Evolutionary conservation across 805 yeast species (phyloP).

Genomic region (Wickerhamiella dianesei): DNA sequence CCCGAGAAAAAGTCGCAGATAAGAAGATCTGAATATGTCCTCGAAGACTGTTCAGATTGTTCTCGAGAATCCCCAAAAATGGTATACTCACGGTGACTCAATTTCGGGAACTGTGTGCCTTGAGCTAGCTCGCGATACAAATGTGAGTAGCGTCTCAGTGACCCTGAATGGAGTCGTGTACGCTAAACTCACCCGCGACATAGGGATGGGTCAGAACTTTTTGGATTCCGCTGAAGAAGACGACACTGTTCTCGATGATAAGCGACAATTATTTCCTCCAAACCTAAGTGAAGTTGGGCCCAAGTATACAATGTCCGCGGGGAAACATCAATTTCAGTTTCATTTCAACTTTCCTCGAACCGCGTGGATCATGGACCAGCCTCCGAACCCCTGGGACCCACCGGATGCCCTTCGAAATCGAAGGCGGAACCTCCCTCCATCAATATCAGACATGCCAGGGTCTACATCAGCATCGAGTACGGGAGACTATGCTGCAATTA

Average conservation of each 20-base stretch:
- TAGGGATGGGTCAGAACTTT: conserved; percentile 17
- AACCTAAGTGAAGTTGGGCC: conserved; percentile 13
- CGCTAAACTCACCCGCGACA: conserved; percentile 30
- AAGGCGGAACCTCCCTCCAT: background rate
- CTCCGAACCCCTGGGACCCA: background rate
- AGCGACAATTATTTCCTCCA: conserved; percentile 27
- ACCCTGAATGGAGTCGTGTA: conserved; percentile 58
- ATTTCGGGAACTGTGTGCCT: conserved; percentile 9
- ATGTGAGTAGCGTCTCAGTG: conserved; percentile 32
- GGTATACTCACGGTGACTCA: conserved; percentile 16
- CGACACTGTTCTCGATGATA: conserved; percentile 21
- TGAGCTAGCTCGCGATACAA: conserved; percentile 5
- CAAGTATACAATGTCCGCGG: conserved; percentile 25
- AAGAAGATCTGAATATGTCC: background rate
- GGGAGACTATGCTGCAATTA: conserved; percentile 8
- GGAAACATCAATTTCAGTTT: conserved; percentile 26
- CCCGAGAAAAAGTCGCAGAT: no score
- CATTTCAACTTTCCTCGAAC: conserved; percentile 22
- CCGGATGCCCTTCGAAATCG: background rate
- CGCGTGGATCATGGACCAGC: background rate
- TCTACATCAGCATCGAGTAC: background rate
- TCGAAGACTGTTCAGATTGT: conserved; percentile 3
- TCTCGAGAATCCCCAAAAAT: conserved; percentile 9
- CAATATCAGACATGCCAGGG: background rate
- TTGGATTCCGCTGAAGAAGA: conserved; percentile 16